These are phyloP conservation scores for Dactylellina cionopaga DNA, from an alignment of 2,329 filamentous ascomycete species.

Conservation along the genomic window DNA sequence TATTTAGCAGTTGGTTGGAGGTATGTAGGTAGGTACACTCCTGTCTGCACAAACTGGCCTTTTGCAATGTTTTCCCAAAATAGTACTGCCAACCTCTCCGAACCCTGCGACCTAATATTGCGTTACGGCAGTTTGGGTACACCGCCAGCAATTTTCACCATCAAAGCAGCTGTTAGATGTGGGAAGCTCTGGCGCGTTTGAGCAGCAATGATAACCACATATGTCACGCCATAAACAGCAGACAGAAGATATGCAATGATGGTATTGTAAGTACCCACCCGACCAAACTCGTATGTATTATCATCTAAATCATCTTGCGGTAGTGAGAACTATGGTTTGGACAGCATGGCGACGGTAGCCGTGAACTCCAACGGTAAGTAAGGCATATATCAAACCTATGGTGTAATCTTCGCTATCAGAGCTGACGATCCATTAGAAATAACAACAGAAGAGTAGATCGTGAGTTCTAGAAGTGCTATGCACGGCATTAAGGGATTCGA, in stretches of 20 bases:
- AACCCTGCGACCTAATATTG: not conserved
- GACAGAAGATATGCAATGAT: too few relatives aligned
- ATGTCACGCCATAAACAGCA: not conserved
- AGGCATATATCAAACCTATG: slow-evolving; percentile 8
- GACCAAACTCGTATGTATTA: slow-evolving; percentile 1
- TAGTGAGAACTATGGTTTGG: not conserved
- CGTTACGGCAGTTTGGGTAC: not conserved
- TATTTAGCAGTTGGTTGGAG: not conserved
- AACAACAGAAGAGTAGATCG: too few relatives aligned
- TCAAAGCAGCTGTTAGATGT: too few relatives aligned
- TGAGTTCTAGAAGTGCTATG: too few relatives aligned
- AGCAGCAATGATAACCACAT: not conserved
- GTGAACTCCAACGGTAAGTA: slow-evolving; percentile 5
- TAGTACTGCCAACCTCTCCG: too few relatives aligned
- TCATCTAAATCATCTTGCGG: not conserved
- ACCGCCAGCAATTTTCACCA: too few relatives aligned
- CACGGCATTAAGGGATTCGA: too few relatives aligned
- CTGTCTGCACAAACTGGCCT: not conserved
- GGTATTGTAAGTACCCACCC: too few relatives aligned
- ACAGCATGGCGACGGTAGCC: not conserved
- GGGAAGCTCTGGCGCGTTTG: slow-evolving; percentile 1
- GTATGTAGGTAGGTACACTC: too few relatives aligned
- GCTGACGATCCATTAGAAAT: too few relatives aligned
- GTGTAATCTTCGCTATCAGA: not conserved
- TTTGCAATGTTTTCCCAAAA: slow-evolving; percentile 2